These are phyloP conservation scores for Pyropia yezoensis DNA, from an alignment of 23 red algal species.

Conservation along the genomic window DNA sequence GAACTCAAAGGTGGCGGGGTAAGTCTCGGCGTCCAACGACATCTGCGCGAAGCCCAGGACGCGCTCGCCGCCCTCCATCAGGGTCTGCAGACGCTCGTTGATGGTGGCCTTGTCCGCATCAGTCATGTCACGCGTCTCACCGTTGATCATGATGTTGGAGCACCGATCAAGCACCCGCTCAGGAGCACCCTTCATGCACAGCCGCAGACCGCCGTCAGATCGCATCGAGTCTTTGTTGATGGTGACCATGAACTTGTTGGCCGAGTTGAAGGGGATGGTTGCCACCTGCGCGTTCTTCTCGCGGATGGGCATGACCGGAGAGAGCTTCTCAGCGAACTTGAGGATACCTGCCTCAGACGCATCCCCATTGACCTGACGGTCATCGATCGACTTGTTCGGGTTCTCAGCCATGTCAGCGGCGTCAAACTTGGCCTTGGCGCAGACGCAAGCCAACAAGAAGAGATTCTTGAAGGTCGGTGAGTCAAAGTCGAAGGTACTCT, in stretches of 20 bases:
- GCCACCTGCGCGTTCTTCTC: constrained; percentile 1
- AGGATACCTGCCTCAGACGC: constrained; percentile 50
- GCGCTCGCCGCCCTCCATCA: constrained; percentile 42
- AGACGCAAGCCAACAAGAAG: constrained; percentile 1
- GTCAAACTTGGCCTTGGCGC: constrained; percentile 28
- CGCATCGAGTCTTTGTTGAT: constrained; percentile 4
- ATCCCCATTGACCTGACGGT: constrained; percentile 38
- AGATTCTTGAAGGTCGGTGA: constrained; percentile 1
- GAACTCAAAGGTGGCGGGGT: constrained; percentile 10
- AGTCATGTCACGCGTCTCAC: background rate
- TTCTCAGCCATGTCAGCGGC: constrained; percentile 5
- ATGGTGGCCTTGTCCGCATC: constrained; percentile 8
- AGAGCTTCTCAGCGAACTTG: constrained; percentile 25
- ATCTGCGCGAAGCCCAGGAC: constrained; percentile 33
- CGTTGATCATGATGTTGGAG: constrained; percentile 10
- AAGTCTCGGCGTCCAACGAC: background rate
- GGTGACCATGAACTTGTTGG: constrained; percentile 30
- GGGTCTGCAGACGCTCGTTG: constrained; percentile 1
- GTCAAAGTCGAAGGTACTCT: constrained; percentile 8
- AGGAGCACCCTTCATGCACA: constrained; percentile 62
- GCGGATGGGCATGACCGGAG: constrained; percentile 2
- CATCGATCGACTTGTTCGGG: constrained; percentile 12
- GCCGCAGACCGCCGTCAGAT: background rate
- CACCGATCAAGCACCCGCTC: constrained; percentile 31
- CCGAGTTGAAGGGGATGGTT: constrained; percentile 18